Percentiles rank a stretch among this genome's conserved stretches.
Conservation (phyloP, 495 filamentous ascomycete species). For the Talaromyces proteolyticus region DNA sequence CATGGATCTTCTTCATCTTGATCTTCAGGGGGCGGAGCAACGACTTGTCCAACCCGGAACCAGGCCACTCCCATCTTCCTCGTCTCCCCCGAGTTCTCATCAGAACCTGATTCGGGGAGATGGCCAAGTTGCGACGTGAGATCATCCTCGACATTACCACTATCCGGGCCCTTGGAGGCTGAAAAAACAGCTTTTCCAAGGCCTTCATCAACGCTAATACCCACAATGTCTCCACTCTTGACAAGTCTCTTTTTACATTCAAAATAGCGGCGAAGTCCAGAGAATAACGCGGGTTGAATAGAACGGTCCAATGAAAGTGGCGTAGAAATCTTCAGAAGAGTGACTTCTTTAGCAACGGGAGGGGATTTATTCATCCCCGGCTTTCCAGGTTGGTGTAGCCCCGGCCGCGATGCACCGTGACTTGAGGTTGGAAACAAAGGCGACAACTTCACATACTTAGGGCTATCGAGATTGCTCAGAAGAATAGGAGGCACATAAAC, state of each 20-base stretch:
- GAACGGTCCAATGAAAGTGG: conserved; percentile 79
- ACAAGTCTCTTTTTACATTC: conserved; percentile 71
- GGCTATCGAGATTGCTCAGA: conserved; percentile 72
- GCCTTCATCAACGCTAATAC: conserved; percentile 75
- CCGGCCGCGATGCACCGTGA: conserved; percentile 24
- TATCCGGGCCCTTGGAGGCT: conserved; percentile 45
- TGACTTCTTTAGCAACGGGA: conserved; percentile 85
- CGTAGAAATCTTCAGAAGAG: conserved; percentile 82
- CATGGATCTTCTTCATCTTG: conserved; percentile 61
- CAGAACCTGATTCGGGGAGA: conserved; percentile 12
- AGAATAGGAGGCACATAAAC: conserved; percentile 82
- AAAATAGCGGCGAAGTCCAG: conserved; percentile 81
- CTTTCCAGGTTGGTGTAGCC: conserved; percentile 36
- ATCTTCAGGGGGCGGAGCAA: conserved; percentile 49
- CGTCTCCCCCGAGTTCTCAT: conserved; percentile 15
- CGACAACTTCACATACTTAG: conserved; percentile 68
- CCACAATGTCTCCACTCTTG: conserved; percentile 80
- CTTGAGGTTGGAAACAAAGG: conserved; percentile 46
- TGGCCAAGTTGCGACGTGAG: conserved; percentile 42
- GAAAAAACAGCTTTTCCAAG: conserved; percentile 72
- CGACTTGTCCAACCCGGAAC: conserved; percentile 78
- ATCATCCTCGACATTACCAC: conserved; percentile 58
- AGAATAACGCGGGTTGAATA: conserved; percentile 76
- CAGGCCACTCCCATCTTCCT: conserved; percentile 66
- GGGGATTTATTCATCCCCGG: conserved; percentile 54